These are phyloP conservation scores for Ophiostoma populinum DNA, from an alignment of 2,329 filamentous ascomycete species.

Conservation along the genomic window DNA sequence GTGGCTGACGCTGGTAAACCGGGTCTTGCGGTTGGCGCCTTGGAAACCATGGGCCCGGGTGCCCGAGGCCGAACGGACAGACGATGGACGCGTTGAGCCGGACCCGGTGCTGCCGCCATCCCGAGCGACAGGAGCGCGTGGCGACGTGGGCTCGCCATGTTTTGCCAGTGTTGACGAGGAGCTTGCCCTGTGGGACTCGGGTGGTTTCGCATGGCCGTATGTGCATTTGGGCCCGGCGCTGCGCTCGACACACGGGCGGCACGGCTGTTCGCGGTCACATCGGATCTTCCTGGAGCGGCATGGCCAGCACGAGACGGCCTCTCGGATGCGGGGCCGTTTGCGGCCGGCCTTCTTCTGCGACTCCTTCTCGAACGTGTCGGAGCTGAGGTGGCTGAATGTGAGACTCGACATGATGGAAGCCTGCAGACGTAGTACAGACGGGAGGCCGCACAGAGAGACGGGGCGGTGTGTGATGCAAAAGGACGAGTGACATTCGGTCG, in stretches of 20 bases:
- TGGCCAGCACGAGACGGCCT: conserved; percentile 5
- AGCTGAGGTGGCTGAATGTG: conserved; percentile 8
- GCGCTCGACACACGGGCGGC: conserved; percentile 3
- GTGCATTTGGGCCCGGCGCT: conserved; percentile 1
- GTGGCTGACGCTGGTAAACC: conserved; percentile 4
- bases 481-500: too few relatives aligned
- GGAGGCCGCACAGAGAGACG: too few relatives aligned
- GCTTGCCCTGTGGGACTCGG: neutral
- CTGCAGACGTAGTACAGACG: too few relatives aligned
- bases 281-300: conserved; percentile 7
- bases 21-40: conserved; percentile 1
- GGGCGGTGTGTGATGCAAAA: too few relatives aligned
- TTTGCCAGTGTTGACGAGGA: too few relatives aligned
- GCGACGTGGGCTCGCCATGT: too few relatives aligned
- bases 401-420: conserved; percentile 3
- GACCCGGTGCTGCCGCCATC: too few relatives aligned
- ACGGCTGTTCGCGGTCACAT: conserved; percentile 6
- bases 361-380: conserved; percentile 8
- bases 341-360: conserved; percentile 6
- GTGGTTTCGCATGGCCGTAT: conserved; percentile 2
- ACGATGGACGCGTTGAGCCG: neutral
- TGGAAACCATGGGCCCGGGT: neutral
- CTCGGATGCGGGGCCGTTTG: conserved; percentile 7
- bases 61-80: neutral
- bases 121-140: too few relatives aligned